A percentile compares a stretch with the other conserved stretches of the same genome.
These are phyloP conservation scores for Tolypocladium pustulatum DNA, from an alignment of 2,329 filamentous ascomycete genomes.

Conservation along the genomic window DNA sequence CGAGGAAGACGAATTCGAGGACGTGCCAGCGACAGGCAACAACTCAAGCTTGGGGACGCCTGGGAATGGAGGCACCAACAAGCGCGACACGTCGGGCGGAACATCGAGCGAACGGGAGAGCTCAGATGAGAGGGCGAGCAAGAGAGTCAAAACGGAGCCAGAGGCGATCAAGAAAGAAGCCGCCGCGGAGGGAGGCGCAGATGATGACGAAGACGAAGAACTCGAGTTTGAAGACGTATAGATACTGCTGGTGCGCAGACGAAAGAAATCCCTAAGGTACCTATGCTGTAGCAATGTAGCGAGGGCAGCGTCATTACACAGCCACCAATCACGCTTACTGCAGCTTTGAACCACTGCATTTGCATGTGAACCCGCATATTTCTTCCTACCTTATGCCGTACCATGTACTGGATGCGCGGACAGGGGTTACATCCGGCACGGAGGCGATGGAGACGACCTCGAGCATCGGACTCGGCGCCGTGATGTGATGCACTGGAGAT, in stretches of 20 bases:
- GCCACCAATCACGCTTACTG: not conserved
- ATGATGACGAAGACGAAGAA: constrained; percentile 41
- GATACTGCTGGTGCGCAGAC: not conserved
- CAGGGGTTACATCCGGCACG: not conserved
- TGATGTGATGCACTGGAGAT: not conserved
- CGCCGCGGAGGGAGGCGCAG: constrained; percentile 32
- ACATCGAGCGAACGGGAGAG: constrained; percentile 11
- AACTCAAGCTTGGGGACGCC: constrained; percentile 21
- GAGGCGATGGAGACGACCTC: not conserved
- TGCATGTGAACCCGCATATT: not conserved
- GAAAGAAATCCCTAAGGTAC: not conserved
- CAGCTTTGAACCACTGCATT: not conserved
- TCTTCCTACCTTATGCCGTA: not conserved
- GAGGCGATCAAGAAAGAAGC: constrained; percentile 27
- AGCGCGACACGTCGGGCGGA: constrained; percentile 10
- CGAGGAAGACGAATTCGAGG: constrained; percentile 37
- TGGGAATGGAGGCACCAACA: constrained; percentile 21
- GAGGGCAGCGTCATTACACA: not conserved
- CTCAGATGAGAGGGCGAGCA: constrained; percentile 37
- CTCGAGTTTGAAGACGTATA: constrained; percentile 50
- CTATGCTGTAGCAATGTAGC: not conserved
- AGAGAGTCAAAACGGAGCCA: constrained; percentile 50
- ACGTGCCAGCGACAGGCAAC: constrained; percentile 30
- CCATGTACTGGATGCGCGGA: not conserved
- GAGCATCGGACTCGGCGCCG: not conserved